Conservation (phyloP, 352 stramenopile species). For the Phytopythium montanum region DNA sequence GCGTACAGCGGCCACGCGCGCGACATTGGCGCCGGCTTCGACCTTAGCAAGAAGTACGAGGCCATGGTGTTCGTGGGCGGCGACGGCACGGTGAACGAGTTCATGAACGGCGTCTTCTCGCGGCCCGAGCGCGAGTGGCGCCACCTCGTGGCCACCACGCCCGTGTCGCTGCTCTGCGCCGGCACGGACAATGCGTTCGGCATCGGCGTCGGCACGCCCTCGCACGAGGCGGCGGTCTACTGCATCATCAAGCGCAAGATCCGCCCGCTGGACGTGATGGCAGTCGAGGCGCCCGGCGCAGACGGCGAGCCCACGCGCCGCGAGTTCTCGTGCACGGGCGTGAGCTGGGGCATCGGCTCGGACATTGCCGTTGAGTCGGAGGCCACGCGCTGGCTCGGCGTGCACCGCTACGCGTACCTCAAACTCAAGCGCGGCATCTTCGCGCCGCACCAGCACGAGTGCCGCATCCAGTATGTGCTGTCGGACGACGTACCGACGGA, state of each 20-base stretch:
- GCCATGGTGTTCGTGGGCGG: slow-evolving; percentile 75
- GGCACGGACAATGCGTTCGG: slow-evolving; percentile 81
- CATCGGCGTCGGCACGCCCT: slow-evolving; percentile 61
- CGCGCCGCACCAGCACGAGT: slow-evolving; percentile 42
- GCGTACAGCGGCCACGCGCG: slow-evolving; percentile 66
- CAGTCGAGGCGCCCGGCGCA: slow-evolving; percentile 40
- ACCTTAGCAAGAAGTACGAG: slow-evolving; percentile 63
- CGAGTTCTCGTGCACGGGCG: slow-evolving; percentile 72
- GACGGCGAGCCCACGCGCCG: slow-evolving; percentile 48
- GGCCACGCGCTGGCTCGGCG: slow-evolving; percentile 56
- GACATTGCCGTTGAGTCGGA: slow-evolving; percentile 79
- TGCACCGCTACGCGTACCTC: slow-evolving; percentile 71
- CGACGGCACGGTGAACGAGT: slow-evolving; percentile 81
- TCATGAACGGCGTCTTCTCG: slow-evolving; percentile 79
- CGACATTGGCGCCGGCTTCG: slow-evolving; percentile 60
- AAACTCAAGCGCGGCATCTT: slow-evolving; percentile 67
- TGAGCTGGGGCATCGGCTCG: slow-evolving; percentile 68
- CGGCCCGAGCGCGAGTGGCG: slow-evolving; percentile 70
- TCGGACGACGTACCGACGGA: slow-evolving; percentile 47
- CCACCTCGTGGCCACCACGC: slow-evolving; percentile 64
- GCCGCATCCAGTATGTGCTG: slow-evolving; percentile 71
- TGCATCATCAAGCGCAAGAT: slow-evolving; percentile 85
- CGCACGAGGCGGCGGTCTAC: slow-evolving; percentile 61
- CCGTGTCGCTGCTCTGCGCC: slow-evolving; percentile 63
- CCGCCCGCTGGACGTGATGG: slow-evolving; percentile 64